Evolutionary conservation across 495 filamentous ascomycete genomes (phyloP), one percentile per base, ranked within the genome.

Genomic region (Aspergillus sclerotiicarbonarius): DNA sequence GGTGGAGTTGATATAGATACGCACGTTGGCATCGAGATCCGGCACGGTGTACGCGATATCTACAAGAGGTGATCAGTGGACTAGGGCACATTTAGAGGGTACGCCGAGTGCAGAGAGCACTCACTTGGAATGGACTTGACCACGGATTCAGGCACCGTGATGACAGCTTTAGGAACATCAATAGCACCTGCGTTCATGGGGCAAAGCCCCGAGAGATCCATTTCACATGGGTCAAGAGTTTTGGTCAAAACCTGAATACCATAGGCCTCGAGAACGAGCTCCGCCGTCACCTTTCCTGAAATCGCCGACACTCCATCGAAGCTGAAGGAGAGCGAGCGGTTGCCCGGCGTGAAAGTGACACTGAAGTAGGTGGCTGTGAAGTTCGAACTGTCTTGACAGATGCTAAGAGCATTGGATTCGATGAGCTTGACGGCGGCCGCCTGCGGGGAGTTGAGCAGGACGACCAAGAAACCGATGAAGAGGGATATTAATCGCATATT

Each of bases 41-140:
- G 93, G 93, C 51, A 98, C 86, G 15, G 83, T 87, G 66, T 92
- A 98, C 21, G 89, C 88, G 60, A 97, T 94, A 31, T 74, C 78
- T 81, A 63, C 50, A 56, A 18, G 51, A 46, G 18, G 47, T 43
- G 18, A 35, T 50, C 56, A 58, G 54, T 45, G 55, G 33, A 25
- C 56, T 41, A 50, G 19, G 41, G 16, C 62, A 8, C 21, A n/a
- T 16, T 25, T 32, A 5, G 10, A 49, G n/a, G 47, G 29, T 7
- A 32, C 31, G 8, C 7, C 8, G 20, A n/a, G 4, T 29, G 29
- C 47, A 1, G 8, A 16, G 10, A 15, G 13, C 25, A 71, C 78
- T 59, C 76, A 83, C 87, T 79, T 49, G 92, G 92, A 71, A 98
- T 88, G 19, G 30, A 21, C n/a, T 50, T 50, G 47, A 50, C 31